A percentile compares a stretch with the other conserved stretches of the same genome.
Conservation (phyloP, 441 rosid genomes). For the Geranium incanum region DNA sequence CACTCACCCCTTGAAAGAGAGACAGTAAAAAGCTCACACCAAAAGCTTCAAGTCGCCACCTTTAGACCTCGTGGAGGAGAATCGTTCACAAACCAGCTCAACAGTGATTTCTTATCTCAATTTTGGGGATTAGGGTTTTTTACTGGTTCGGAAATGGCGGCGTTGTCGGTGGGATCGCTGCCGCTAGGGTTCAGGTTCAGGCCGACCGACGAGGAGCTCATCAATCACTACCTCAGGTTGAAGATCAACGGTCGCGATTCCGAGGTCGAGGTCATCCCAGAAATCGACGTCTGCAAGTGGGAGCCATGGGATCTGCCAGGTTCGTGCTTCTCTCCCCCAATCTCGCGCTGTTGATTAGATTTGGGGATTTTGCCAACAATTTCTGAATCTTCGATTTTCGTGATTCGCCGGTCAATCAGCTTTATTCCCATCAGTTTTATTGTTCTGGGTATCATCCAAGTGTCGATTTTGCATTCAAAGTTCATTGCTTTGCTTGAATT, state of each 20-base stretch:
- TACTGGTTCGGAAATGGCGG: constrained; percentile 21
- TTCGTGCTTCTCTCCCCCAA: constrained; percentile 12
- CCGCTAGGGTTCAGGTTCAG: constrained; percentile 79
- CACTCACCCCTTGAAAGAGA: no score
- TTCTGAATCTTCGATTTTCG: constrained; percentile 28
- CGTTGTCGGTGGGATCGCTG: constrained; percentile 41
- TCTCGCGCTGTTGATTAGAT: background rate
- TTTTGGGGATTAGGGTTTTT: no score
- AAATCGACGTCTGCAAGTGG: constrained; percentile 83
- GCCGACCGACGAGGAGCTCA: constrained; percentile 84
- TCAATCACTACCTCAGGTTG: constrained; percentile 63
- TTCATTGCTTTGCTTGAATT: no score
- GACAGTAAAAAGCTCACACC: no score
- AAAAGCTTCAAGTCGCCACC: no score
- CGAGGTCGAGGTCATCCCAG: constrained; percentile 60
- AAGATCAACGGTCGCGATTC: constrained; percentile 77
- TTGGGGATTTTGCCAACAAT: background rate
- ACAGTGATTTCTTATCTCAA: no score
- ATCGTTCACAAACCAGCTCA: no score
- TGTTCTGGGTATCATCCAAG: no score
- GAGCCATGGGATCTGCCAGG: constrained; percentile 95
- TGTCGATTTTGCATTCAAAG: no score
- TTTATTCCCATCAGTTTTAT: background rate
- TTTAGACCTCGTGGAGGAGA: no score
- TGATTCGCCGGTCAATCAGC: no score